phyloP scores from a whole-genome alignment of 2,329 filamentous ascomycete species.

The Xylaria sp. region DNA sequence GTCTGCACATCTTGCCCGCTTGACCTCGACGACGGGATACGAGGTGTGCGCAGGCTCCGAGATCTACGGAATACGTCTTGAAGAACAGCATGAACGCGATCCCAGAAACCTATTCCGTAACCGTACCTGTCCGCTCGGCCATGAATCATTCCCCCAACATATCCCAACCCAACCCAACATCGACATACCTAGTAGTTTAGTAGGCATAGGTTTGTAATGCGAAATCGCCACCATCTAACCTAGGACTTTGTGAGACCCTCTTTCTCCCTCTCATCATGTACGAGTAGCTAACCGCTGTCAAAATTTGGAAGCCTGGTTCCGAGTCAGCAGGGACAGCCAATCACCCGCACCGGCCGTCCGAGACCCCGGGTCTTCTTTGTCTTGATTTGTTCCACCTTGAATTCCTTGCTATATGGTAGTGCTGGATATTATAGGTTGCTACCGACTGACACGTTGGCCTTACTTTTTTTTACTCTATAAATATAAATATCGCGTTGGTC shows the following conservation, averaged over 20 bases:
- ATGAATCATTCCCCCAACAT: background rate
- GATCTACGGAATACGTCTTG: slow-evolving; percentile 3
- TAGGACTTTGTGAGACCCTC: slow-evolving; percentile 1
- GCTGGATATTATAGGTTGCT: background rate
- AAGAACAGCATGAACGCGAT: slow-evolving; percentile 8
- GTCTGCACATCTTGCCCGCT: too few species aligned
- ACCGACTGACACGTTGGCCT: slow-evolving; percentile 16
- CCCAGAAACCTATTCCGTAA: background rate
- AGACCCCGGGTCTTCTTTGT: background rate
- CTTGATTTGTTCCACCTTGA: background rate
- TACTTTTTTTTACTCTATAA: too few species aligned
- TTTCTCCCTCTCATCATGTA: slow-evolving; percentile 3
- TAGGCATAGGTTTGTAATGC: background rate
- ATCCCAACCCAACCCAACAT: background rate
- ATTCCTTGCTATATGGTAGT: background rate
- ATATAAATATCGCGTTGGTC: background rate
- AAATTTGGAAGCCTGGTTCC: background rate
- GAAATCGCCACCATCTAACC: background rate
- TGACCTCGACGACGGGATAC: background rate
- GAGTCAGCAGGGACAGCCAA: background rate
- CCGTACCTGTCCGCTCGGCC: slow-evolving; percentile 9
- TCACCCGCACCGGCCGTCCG: background rate
- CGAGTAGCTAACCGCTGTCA: slow-evolving; percentile 13
- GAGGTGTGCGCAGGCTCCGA: slow-evolving; percentile 1
- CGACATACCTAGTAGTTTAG: too few species aligned